A percentile compares a stretch with the other conserved stretches of the same genome.
phyloP scores from a whole-genome alignment of 192 early-diverging fungal genomes.

The Coemansia sp. region DNA sequence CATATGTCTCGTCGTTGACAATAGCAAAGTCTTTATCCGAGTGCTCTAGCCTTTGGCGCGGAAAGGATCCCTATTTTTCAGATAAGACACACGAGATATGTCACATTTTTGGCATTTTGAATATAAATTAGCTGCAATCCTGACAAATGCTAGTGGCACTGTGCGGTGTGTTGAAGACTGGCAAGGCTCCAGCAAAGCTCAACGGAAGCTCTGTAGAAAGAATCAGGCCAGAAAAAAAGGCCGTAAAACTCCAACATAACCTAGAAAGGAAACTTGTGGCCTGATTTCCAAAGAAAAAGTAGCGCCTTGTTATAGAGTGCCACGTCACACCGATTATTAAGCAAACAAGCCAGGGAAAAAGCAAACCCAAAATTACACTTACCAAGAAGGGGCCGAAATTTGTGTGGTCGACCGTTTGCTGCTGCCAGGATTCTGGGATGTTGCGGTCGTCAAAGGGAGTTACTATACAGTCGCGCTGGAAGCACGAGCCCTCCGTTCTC shows the following conservation, averaged over 20 bases:
- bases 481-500: conserved; percentile 79
- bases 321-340: conserved; percentile 26
- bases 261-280: not conserved
- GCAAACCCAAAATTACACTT: conserved; percentile 12
- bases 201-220: not conserved
- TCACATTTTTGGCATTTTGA: not conserved
- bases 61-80: conserved; percentile 24
- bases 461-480: conserved; percentile 83
- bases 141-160: not conserved
- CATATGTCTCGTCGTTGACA: conserved; percentile 74
- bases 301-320: conserved; percentile 13
- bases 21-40: conserved; percentile 85
- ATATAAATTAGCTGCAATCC: conserved; percentile 5
- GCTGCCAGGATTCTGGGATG: conserved; percentile 57
- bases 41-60: conserved; percentile 58
- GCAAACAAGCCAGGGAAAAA: conserved; percentile 1
- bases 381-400: conserved; percentile 63
- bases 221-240: conserved; percentile 1
- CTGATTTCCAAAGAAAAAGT: not conserved
- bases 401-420: conserved; percentile 68
- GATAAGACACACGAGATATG: too few relatives aligned
- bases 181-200: not conserved
- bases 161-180: not conserved
- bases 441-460: conserved; percentile 73
- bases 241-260: too few relatives aligned